Conservation (phyloP, 345 rosid species). For the Acer negundo region DNA sequence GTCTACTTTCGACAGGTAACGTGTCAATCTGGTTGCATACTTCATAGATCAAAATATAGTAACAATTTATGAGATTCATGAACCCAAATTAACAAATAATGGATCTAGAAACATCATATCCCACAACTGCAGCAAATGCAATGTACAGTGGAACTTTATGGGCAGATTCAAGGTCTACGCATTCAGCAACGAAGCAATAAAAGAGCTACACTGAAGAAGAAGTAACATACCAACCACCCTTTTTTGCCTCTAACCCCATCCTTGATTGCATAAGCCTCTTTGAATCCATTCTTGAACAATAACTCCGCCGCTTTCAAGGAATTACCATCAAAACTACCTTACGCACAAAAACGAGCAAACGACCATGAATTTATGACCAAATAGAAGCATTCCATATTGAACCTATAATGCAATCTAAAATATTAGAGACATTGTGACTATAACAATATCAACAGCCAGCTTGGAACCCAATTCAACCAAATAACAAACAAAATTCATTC, state of each 20-base stretch:
- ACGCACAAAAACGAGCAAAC: constrained; percentile 31
- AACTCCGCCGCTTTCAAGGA: constrained; percentile 74
- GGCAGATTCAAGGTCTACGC: neutral
- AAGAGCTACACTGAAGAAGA: constrained; percentile 14
- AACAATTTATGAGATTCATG: neutral
- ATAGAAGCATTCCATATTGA: neutral
- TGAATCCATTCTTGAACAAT: constrained; percentile 70
- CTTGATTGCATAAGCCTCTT: constrained; percentile 83
- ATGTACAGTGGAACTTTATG: neutral
- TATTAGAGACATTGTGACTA: neutral
- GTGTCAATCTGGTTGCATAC: neutral
- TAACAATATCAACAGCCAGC: neutral
- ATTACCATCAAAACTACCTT: constrained; percentile 96
- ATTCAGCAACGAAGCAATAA: neutral
- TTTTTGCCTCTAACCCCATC: constrained; percentile 85
- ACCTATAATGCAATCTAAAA: neutral
- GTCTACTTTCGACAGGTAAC: neutral
- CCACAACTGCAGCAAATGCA: neutral
- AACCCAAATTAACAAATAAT: neutral
- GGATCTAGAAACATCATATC: neutral
- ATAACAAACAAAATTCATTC: neutral
- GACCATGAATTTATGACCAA: neutral
- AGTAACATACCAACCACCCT: constrained; percentile 86
- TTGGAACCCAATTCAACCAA: neutral
- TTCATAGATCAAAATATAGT: neutral